Base-by-base conservation (phyloP, 2,329 filamentous ascomycete genomes). In the Aspergillus sclerotialis region DNA sequence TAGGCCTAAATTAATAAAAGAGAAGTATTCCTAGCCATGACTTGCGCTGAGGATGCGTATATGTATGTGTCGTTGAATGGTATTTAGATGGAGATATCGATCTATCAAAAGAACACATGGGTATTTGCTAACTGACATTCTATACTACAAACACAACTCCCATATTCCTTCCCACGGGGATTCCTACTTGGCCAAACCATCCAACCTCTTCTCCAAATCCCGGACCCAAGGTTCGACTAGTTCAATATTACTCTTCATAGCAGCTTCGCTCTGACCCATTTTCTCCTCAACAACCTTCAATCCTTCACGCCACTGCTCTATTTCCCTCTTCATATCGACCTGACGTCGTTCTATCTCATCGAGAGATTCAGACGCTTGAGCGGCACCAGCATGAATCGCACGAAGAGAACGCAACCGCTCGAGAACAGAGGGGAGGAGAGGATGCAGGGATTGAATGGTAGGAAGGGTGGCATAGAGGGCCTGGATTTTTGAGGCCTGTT, bases 211-310 rank as follows among this genome's bases (percentile, higher is more conserved):
- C 65, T 96, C 90, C 35, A 98, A 64, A 37, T 83, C 85, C 60
- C 84, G 85, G 4, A 96, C 85, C 87, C 89, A 95, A 26, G 77
- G 78, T 46, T 90, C 84, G 42, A 96, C 81, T n/a, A 84, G 74
- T 49, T 82, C 80, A 60, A 89, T 80, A 61, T 98, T 98, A 32
- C 73, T 76, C 45, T 76, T 76, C 68, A 93, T 82, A 4, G 78
- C 73, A 17, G 68, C 68, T 53, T 84, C 81, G 4, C 82, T 80
- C 39, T 82, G 75, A 42, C 70, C 70, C 52, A 96, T 78, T 16
- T 82, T 80, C 36, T 69, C 67, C 60, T 95, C 89, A 13, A 95
- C 76, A 54, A 81, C 84, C 41, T 80, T 77, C 11, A 96, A 61
- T 0, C 87, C 86, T 37, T 84, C 81, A 42, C 79, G 76, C 92